Base-by-base conservation (phyloP, 768 basidiomycete species). In the Hypholoma sublateritium region DNA sequence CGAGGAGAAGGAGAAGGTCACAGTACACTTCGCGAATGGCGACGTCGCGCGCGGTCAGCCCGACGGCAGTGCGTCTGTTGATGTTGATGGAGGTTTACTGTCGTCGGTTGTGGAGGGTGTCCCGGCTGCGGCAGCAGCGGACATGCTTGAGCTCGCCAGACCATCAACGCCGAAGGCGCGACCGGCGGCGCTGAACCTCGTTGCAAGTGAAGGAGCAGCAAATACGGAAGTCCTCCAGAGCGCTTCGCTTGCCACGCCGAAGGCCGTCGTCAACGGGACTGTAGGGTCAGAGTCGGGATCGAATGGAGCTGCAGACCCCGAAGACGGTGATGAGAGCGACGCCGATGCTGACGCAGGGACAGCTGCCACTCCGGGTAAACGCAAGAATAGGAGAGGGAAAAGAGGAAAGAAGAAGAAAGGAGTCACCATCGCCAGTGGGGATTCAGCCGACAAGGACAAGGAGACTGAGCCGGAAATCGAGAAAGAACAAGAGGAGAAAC, bases 271-370 rank as follows among this genome's bases (percentile, higher is more conserved):
- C 25, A 50, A 39, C 12, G 52, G 60, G 6, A 55, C 59, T 1
- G 67, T n/a, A n/a, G n/a, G n/a, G n/a, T n/a, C n/a, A n/a, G n/a
- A n/a, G n/a, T n/a, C 58, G 42, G 74, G 65, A 25, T 74, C 65
- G 16, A 77, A 59, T 39, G 85, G 69, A 2, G 87, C 84, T n/a
- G 86, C 84, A 11, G 82, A 83, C 36, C 85, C 85, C 55, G 84
- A 80, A 62, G 85, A 55, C 64, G 2, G 59, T 52, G n/a, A 22
- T 69, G 70, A 58, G 11, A 56, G 57, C 35, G 60, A 61, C 4
- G 61, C 36, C 13, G 61, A 60, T 4, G 61, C 47, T 5, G 71
- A 67, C 4, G 65, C 55, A 6, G 71, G 70, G 21, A 63, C 59
- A 2, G 62, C 67, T 1, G 67, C 67, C 0, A 74, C 74, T 1